Evolutionary conservation across 768 basidiomycete genomes (phyloP).

Genomic region (Mycena metata): DNA sequence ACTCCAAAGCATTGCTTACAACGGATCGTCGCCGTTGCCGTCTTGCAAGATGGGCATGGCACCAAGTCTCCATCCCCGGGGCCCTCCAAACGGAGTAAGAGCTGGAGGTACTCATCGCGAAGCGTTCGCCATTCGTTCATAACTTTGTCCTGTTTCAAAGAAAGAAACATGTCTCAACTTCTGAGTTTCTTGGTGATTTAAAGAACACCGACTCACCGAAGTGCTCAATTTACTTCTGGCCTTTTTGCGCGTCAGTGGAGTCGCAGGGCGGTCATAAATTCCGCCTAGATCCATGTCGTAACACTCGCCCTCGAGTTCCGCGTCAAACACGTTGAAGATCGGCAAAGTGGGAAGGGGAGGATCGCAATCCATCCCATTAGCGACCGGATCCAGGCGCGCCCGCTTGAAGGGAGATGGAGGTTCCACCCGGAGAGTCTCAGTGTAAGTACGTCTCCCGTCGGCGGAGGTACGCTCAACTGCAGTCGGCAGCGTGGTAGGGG

Average conservation of each 20-base stretch:
- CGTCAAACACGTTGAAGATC: too few relatives aligned
- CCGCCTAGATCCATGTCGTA: background rate
- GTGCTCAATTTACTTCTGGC: background rate
- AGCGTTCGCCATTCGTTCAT: background rate
- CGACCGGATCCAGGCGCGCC: background rate
- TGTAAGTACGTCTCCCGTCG: background rate
- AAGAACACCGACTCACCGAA: background rate
- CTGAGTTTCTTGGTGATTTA: background rate
- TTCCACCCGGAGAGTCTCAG: background rate
- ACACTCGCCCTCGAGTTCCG: background rate
- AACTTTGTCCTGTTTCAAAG: conserved; percentile 10
- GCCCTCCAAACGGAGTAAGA: conserved; percentile 1
- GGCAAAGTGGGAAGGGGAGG: background rate
- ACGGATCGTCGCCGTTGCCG: background rate
- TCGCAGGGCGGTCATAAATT: background rate
- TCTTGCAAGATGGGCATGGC: background rate
- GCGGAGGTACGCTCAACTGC: background rate
- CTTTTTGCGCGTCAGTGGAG: background rate
- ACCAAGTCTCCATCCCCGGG: background rate
- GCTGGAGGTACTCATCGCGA: conserved; percentile 14
- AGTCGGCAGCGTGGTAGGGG: too few relatives aligned
- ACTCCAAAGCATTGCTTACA: conserved; percentile 13
- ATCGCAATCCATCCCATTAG: background rate
- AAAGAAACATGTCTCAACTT: background rate
- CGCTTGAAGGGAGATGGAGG: background rate